Conservation (phyloP, 2,329 filamentous ascomycete species). For the Dactylellina drechsleri region DNA sequence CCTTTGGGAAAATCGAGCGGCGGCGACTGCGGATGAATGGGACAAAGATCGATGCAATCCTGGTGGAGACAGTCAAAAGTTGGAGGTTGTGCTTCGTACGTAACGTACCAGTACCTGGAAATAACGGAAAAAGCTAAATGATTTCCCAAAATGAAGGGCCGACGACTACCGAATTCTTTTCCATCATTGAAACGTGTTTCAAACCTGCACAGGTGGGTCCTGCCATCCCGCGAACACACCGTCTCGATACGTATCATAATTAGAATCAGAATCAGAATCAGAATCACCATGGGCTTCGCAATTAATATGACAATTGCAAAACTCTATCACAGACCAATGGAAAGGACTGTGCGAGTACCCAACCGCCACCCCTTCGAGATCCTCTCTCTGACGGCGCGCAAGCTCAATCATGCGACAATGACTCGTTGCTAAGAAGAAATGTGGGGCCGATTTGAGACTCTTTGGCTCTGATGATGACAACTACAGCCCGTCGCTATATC, state of each 20-base stretch:
- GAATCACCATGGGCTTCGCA: no score
- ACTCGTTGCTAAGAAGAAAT: constrained; percentile 28
- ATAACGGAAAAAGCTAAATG: not conserved
- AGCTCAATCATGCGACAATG: constrained; percentile 46
- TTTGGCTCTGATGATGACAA: constrained; percentile 47
- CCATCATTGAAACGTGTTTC: constrained; percentile 55
- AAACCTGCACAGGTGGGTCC: constrained; percentile 37
- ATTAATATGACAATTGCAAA: no score
- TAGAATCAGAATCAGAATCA: not conserved
- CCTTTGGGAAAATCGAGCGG: constrained; percentile 47
- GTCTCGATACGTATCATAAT: constrained; percentile 27
- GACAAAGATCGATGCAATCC: constrained; percentile 13
- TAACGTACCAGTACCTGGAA: constrained; percentile 15
- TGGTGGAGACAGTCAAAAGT: constrained; percentile 13
- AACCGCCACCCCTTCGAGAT: constrained; percentile 14
- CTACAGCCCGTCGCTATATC: constrained; percentile 22
- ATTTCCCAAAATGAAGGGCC: constrained; percentile 7
- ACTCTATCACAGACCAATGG: not conserved
- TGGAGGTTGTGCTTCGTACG: constrained; percentile 2
- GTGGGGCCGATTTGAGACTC: constrained; percentile 24
- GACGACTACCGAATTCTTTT: constrained; percentile 10
- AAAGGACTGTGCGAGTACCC: not conserved
- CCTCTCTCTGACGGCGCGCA: constrained; percentile 5
- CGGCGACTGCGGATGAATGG: constrained; percentile 51
- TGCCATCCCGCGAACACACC: constrained; percentile 39